These are phyloP conservation scores for Debaryomyces nepalensis DNA, from an alignment of 1,139 yeast genomes.

Conservation along the genomic window DNA sequence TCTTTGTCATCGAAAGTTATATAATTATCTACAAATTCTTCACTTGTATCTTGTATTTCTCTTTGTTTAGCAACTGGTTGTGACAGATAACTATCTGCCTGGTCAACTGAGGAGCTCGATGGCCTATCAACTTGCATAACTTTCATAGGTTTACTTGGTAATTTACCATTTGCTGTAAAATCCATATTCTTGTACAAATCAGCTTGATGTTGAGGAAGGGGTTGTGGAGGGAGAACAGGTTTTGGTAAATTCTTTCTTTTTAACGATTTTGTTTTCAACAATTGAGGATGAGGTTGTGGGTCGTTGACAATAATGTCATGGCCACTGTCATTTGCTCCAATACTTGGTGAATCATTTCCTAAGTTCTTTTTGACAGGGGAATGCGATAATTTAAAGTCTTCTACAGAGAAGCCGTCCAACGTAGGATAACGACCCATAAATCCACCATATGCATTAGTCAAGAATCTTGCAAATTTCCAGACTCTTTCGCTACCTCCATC, in stretches of 20 bases:
- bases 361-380: constrained; percentile 26
- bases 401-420: constrained; percentile 44
- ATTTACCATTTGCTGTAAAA: constrained; percentile 49
- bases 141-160: constrained; percentile 50
- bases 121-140: constrained; percentile 35
- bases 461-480: constrained; percentile 59
- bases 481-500: constrained; percentile 68
- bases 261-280: constrained; percentile 32
- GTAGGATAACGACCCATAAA: constrained; percentile 71
- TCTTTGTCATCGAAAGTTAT: constrained; percentile 11
- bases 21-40: constrained; percentile 12
- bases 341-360: constrained; percentile 5
- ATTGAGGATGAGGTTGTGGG: constrained; percentile 31
- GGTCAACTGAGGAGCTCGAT: constrained; percentile 4
- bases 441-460: constrained; percentile 66
- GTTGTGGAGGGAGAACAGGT: constrained; percentile 30
- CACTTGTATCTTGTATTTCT: constrained; percentile 1
- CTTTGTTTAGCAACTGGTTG: neutral
- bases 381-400: constrained; percentile 42
- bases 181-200: constrained; percentile 43
- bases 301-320: constrained; percentile 24
- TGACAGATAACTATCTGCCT: neutral
- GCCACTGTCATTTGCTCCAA: constrained; percentile 7
- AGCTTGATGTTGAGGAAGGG: constrained; percentile 18
- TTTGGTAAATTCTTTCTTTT: constrained; percentile 33